phyloP scores from a whole-genome alignment of 805 yeast species.

The Myxozyma vanderwaltii region DNA sequence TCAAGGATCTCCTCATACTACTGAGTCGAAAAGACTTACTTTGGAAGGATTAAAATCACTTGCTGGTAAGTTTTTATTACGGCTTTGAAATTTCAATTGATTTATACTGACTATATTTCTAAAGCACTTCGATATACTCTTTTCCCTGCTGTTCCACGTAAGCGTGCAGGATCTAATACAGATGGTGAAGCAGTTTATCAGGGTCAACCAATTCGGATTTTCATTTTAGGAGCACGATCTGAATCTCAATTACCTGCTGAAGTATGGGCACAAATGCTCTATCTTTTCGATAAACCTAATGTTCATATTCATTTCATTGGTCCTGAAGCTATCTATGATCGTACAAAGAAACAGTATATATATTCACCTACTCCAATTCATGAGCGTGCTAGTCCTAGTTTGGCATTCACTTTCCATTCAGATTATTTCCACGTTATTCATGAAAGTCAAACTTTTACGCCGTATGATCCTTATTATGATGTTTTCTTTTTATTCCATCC shows the following conservation, averaged over 20 bases:
- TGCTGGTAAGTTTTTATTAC: conserved; percentile 47
- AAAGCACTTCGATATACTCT: conserved; percentile 82
- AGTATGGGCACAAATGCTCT: conserved; percentile 92
- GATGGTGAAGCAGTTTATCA: conserved; percentile 55
- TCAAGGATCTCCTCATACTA: conserved; percentile 82
- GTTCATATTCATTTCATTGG: conserved; percentile 92
- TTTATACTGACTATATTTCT: not conserved
- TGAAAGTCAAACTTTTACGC: conserved; percentile 92
- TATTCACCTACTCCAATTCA: conserved; percentile 55
- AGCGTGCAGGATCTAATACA: conserved; percentile 16
- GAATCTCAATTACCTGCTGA: conserved; percentile 93
- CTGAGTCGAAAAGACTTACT: conserved; percentile 72
- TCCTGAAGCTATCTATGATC: conserved; percentile 84
- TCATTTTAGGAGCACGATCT: conserved; percentile 87
- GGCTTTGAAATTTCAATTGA: not conserved
- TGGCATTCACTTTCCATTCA: conserved; percentile 80
- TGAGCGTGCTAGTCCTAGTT: conserved; percentile 56
- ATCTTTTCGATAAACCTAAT: conserved; percentile 76
- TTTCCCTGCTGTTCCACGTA: conserved; percentile 59
- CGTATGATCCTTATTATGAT: conserved; percentile 96
- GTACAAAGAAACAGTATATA: conserved; percentile 62
- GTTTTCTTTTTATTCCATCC: conserved; percentile 94
- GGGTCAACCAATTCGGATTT: conserved; percentile 86
- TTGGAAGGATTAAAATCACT: conserved; percentile 91
- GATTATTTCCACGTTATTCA: conserved; percentile 89